Evolutionary conservation across 169 alveolate genomes (phyloP).

Genomic region (Plasmodium gaboni): DNA sequence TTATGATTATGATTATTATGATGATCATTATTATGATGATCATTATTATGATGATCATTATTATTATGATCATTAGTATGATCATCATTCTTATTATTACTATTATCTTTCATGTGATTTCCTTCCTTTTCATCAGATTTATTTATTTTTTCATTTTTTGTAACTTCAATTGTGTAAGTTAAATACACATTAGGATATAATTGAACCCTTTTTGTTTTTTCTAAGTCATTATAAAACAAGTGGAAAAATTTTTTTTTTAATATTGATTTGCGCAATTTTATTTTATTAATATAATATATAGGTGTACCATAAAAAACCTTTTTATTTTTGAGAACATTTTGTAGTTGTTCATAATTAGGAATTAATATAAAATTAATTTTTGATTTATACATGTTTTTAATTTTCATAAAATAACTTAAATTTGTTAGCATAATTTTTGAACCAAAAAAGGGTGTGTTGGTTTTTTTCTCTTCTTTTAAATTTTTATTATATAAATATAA

Average conservation of each 20-base stretch:
- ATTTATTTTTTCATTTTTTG: not conserved
- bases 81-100: not conserved
- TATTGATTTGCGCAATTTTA: slow-evolving; percentile 20
- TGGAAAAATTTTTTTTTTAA: slow-evolving; percentile 49
- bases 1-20: too few species aligned
- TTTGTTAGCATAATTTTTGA: slow-evolving; percentile 51
- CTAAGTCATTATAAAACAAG: slow-evolving; percentile 22
- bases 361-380: slow-evolving; percentile 50
- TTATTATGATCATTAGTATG: not conserved
- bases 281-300: slow-evolving; percentile 53
- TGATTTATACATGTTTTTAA: slow-evolving; percentile 14
- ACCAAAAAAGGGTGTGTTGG: slow-evolving; percentile 47
- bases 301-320: slow-evolving; percentile 71
- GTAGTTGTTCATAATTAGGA: slow-evolving; percentile 42
- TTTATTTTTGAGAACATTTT: slow-evolving; percentile 54
- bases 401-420: slow-evolving; percentile 31
- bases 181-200: slow-evolving; percentile 49
- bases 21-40: too few species aligned
- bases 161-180: slow-evolving; percentile 33
- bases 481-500: slow-evolving; percentile 47
- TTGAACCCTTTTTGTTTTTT: slow-evolving; percentile 24
- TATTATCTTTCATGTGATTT: not conserved
- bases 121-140: not conserved
- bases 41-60: not conserved
- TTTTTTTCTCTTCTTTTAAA: slow-evolving; percentile 56